Percentiles rank a stretch among this genome's conserved stretches.
Evolutionary conservation across 768 basidiomycete species (phyloP).

Genomic region (Tricholoma flavovirens): DNA sequence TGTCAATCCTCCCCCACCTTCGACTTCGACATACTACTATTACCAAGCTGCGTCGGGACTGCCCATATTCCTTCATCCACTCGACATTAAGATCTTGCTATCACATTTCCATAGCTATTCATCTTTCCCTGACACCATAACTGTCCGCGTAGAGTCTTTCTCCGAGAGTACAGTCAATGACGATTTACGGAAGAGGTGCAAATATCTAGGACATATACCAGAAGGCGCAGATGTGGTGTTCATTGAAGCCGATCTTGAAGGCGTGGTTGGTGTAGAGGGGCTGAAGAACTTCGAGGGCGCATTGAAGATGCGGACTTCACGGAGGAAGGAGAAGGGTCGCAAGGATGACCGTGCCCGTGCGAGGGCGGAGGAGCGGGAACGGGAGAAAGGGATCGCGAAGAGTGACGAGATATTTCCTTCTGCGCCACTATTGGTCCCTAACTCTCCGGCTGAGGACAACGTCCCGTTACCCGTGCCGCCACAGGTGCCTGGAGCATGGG

Average conservation of each 20-base stretch:
- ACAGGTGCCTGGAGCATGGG: constrained; percentile 59
- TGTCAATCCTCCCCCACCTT: constrained; percentile 80
- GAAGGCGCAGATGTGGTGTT: constrained; percentile 92
- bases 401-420: constrained; percentile 10
- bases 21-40: constrained; percentile 88
- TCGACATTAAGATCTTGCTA: constrained; percentile 91
- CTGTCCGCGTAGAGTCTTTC: constrained; percentile 71
- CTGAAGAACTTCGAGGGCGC: constrained; percentile 81
- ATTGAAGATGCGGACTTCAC: constrained; percentile 65
- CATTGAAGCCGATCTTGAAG: constrained; percentile 78
- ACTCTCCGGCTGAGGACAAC: constrained; percentile 20
- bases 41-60: constrained; percentile 92
- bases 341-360: constrained; percentile 84
- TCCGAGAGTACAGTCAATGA: constrained; percentile 83
- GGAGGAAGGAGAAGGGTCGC: constrained; percentile 74
- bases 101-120: constrained; percentile 78
- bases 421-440: constrained; percentile 17
- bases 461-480: constrained; percentile 20
- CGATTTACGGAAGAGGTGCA: constrained; percentile 90
- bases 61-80: constrained; percentile 88
- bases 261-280: constrained; percentile 70
- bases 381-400: constrained; percentile 45
- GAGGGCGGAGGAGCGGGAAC: constrained; percentile 71
- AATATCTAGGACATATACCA: constrained; percentile 90
- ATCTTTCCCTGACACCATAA: constrained; percentile 78